Percentiles rank a stretch among this genome's conserved stretches.
Conservation (phyloP, 2,329 filamentous ascomycete genomes). For the Verticillium longisporum region DNA sequence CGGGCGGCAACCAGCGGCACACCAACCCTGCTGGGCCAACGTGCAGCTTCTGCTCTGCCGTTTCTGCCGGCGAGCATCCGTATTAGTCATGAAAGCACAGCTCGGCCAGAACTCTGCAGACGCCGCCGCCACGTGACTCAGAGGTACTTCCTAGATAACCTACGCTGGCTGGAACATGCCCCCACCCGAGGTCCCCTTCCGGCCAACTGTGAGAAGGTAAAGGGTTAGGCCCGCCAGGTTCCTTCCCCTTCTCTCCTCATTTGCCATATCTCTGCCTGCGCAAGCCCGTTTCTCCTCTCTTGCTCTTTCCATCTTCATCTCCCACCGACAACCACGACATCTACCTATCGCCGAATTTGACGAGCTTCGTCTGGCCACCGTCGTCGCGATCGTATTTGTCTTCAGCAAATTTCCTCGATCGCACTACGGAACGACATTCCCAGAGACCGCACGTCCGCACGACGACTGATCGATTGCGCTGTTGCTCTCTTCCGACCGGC, state of each 20-base stretch:
- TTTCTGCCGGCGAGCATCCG: not conserved
- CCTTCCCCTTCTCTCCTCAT: not conserved
- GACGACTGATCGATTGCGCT: not conserved
- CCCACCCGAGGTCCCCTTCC: not conserved
- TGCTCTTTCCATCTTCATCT: not conserved
- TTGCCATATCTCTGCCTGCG: not conserved
- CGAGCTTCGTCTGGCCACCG: not conserved
- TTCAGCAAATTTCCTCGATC: not conserved
- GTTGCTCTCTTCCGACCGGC: not conserved
- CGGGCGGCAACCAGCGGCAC: slow-evolving; percentile 1
- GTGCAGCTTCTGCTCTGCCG: not conserved
- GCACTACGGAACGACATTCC: not conserved
- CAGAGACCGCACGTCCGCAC: no score
- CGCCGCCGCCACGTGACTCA: not conserved
- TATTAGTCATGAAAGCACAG: not conserved
- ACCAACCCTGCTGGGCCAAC: not conserved
- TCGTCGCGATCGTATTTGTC: not conserved
- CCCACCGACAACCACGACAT: not conserved
- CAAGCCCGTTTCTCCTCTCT: not conserved
- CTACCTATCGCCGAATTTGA: not conserved
- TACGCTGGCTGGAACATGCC: not conserved
- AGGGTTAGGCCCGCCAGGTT: not conserved
- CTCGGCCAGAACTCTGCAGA: not conserved
- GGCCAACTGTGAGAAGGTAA: not conserved
- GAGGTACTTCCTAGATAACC: not conserved